Evolutionary conservation across 352 stramenopile genomes (phyloP), one percentile per base, ranked within the genome.

Genomic region (Phytophthora gonapodyides): DNA sequence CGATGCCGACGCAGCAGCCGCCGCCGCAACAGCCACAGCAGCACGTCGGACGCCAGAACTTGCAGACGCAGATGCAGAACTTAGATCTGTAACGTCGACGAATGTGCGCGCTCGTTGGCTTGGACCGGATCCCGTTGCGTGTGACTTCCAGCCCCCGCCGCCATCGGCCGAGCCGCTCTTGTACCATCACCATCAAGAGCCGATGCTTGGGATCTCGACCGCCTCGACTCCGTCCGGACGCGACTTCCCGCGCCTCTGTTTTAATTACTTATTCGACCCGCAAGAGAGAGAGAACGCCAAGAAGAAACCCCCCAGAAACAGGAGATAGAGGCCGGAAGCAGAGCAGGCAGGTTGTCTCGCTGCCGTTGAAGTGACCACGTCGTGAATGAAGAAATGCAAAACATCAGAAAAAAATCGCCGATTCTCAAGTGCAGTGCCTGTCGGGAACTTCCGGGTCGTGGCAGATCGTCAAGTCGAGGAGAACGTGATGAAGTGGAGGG

Each of bases 21-120:
- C 57, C 71, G 51, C 72, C 67, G 11, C 73, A 78, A 19, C 47
- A 69, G 54, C 69, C 64, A 30, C 66, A 67, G 40, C 73, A 69
- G 27, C 64, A 71, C n/a, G 47, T 51, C 54, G 46, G 60, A 56
- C 50, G 60, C 51, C 70, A 79, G 64, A 70, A 71, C 50, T 75
- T 81, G 61, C 70, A 78, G 67, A 73, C 67, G 70, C 76, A 84
- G 64, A 75, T 89, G 73, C 82, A 91, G 63, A 89, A 91, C 65
- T 62, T 89, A 71, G 82, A 91, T 64, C 73, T 91, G 78, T 91
- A 88, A 79, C 42, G 60, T 58, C 43, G 37, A 36, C 16, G 37
- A 67, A 58, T 53, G 47, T 71, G 57, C 56, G 63, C 45, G 63
- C 50, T 62, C 56, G 52, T 49, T 57, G 52, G 53, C 52, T 54